These are phyloP conservation scores for Harringtonia lauricola DNA, from an alignment of 2,329 filamentous ascomycete species.

Conservation along the genomic window DNA sequence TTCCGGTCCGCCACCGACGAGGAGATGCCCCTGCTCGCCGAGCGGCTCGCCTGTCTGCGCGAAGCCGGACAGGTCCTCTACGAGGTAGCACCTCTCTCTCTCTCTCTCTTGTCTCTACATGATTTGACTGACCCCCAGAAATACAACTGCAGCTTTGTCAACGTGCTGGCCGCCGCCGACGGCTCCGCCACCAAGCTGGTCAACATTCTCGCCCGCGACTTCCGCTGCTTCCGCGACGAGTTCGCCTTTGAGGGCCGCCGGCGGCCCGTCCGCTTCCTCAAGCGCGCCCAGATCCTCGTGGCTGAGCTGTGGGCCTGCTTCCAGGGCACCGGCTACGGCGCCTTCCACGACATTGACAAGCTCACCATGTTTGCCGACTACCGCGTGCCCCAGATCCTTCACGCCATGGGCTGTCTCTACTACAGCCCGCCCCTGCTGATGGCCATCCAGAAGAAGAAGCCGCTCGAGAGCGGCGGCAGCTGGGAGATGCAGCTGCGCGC, in stretches of 20 bases:
- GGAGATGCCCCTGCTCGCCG: constrained; percentile 71
- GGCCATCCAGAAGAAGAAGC: constrained; percentile 52
- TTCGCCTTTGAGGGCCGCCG: constrained; percentile 60
- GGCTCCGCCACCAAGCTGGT: constrained; percentile 76
- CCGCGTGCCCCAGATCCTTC: constrained; percentile 85
- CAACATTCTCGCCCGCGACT: constrained; percentile 72
- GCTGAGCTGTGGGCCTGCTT: constrained; percentile 97
- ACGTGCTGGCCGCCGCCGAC: constrained; percentile 62
- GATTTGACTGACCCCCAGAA: constrained; percentile 35
- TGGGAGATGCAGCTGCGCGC: constrained; percentile 85
- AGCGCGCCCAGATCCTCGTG: constrained; percentile 90
- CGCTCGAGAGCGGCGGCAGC: constrained; percentile 58
- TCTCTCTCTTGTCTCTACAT: background rate
- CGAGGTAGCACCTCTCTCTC: constrained; percentile 41
- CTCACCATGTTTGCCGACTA: constrained; percentile 99
- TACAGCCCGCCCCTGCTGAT: constrained; percentile 73
- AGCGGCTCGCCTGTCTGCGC: constrained; percentile 67
- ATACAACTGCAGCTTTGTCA: constrained; percentile 63
- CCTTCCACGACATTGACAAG: constrained; percentile 83
- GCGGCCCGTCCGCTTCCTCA: constrained; percentile 68
- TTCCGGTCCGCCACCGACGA: constrained; percentile 83
- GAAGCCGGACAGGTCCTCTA: constrained; percentile 75
- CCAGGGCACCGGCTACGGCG: constrained; percentile 65
- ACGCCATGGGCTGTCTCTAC: constrained; percentile 68
- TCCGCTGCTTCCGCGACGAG: constrained; percentile 79